phyloP scores from a whole-genome alignment of 2,329 filamentous ascomycete species.

The Neocucurbitaria cava region DNA sequence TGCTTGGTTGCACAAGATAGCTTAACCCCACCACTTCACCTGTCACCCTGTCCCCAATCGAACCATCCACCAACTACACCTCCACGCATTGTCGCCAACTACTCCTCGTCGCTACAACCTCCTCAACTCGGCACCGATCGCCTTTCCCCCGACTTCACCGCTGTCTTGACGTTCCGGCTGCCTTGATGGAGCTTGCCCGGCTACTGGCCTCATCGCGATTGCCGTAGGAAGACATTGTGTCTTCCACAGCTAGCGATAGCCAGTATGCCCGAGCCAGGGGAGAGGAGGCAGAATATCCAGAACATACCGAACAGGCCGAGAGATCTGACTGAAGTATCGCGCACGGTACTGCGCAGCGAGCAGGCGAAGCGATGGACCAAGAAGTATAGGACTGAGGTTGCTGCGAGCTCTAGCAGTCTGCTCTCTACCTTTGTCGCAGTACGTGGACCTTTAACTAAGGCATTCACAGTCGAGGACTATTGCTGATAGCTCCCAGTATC shows the following conservation, averaged over 20 bases:
- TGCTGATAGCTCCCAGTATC: slow-evolving; percentile 62
- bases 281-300: slow-evolving; percentile 28
- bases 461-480: background rate
- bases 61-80: slow-evolving; percentile 22
- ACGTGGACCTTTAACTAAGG: slow-evolving; percentile 23
- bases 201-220: slow-evolving; percentile 64
- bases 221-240: slow-evolving; percentile 64
- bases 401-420: slow-evolving; percentile 77
- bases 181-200: slow-evolving; percentile 63
- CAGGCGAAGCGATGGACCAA: slow-evolving; percentile 68
- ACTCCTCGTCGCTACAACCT: slow-evolving; percentile 12
- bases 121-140: slow-evolving; percentile 11
- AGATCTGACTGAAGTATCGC: slow-evolving; percentile 48
- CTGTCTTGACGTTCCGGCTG: slow-evolving; percentile 33
- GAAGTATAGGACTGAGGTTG: slow-evolving; percentile 80
- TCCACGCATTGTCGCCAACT: slow-evolving; percentile 37
- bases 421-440: slow-evolving; percentile 78
- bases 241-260: slow-evolving; percentile 59
- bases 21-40: slow-evolving; percentile 48
- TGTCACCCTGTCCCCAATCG: slow-evolving; percentile 35
- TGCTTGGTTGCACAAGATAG: slow-evolving; percentile 29
- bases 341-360: slow-evolving; percentile 46
- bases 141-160: slow-evolving; percentile 12
- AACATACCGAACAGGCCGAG: slow-evolving; percentile 39
- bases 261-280: slow-evolving; percentile 51